Evolutionary conservation across 495 filamentous ascomycete species (phyloP), one percentile per base, ranked within the genome.

Genomic region (Penicillium soppii): DNA sequence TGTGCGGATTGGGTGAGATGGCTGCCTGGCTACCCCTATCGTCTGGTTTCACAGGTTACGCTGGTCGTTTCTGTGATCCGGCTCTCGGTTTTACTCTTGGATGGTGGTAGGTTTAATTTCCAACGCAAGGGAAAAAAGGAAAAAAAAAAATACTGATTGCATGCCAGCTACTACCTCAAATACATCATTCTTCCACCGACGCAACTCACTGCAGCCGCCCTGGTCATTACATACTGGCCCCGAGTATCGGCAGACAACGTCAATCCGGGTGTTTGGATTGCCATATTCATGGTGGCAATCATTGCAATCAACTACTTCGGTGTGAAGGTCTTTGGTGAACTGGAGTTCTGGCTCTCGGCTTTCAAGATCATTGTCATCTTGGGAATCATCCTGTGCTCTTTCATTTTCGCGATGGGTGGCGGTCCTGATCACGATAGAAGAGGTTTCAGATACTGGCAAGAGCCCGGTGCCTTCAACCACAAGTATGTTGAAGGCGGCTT

Each of bases 371-470:
- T 90, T 20, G 82, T 86, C 42, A 89, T 91, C 39, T 42, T 89
- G 43, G 88, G 83, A 26, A 68, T 88, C 27, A 82, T 74, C 81
- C 54, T 89, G 13, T 65, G 86, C 9, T 83, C 82, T n/a, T 74
- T 91, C 62, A 79, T 89, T 52, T 72, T 85, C 35, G 83, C 84
- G 35, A 73, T 86, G 17, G 91, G 91, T 36, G 91, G 89, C 55
- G 89, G 86, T 12, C 90, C 88, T 5, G 79, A 82, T 37, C 74
- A 81, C 56, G 79, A 87, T 56, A 72, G 81, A 41, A 86, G 82
- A 25, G 91, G 91, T 5, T 94, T 94, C 65, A 74, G 80, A 26
- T 90, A 85, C 71, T 95, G 89, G 89, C 75, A 78, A n/a, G 53
- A 84, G 13, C 90, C 89, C 7, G 90, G 87, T 16, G 76, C 78